A percentile compares a stretch with the other conserved stretches of the same genome.
phyloP scores from a whole-genome alignment of 441 rosid species.

The Capsella rubella region DNA sequence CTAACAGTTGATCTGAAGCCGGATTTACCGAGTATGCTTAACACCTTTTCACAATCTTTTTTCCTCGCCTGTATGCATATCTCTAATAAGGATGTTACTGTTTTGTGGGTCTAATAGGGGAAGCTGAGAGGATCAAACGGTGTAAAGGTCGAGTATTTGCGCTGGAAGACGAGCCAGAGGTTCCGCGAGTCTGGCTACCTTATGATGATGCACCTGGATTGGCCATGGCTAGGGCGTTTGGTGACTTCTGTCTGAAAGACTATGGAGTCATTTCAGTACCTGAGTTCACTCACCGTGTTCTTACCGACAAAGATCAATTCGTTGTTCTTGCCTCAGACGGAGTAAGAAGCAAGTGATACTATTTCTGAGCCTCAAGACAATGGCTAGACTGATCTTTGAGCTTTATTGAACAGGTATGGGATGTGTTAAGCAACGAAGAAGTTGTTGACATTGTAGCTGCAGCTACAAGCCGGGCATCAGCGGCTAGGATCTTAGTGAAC shows the following conservation, averaged over 20 bases:
- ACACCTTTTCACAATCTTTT: constrained; percentile 10
- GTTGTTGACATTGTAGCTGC: constrained; percentile 91
- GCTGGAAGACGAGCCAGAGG: constrained; percentile 98
- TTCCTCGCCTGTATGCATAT: neutral
- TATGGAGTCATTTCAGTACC: constrained; percentile 97
- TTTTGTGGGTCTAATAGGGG: constrained; percentile 58
- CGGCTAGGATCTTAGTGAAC: constrained; percentile 86
- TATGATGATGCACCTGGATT: constrained; percentile 98
- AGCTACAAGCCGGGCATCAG: constrained; percentile 78
- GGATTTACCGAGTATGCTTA: constrained; percentile 85
- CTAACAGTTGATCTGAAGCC: constrained; percentile 96
- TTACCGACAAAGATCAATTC: constrained; percentile 91
- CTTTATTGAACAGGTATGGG: constrained; percentile 80
- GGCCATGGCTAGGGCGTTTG: constrained; percentile 99
- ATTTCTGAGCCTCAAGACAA: constrained; percentile 8
- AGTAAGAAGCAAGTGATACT: constrained; percentile 51
- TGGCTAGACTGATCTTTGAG: constrained; percentile 13
- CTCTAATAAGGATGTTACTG: constrained; percentile 19
- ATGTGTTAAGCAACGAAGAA: constrained; percentile 95
- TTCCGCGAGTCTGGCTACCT: constrained; percentile 97
- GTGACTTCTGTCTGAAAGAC: constrained; percentile 98
- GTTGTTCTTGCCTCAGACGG: constrained; percentile 98
- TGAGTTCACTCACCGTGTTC: constrained; percentile 80
- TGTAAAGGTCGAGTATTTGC: constrained; percentile 99
- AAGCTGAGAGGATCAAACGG: constrained; percentile 92